Evolutionary conservation across 768 basidiomycete species (phyloP).

Genomic region (Cantharellus anzutake): DNA sequence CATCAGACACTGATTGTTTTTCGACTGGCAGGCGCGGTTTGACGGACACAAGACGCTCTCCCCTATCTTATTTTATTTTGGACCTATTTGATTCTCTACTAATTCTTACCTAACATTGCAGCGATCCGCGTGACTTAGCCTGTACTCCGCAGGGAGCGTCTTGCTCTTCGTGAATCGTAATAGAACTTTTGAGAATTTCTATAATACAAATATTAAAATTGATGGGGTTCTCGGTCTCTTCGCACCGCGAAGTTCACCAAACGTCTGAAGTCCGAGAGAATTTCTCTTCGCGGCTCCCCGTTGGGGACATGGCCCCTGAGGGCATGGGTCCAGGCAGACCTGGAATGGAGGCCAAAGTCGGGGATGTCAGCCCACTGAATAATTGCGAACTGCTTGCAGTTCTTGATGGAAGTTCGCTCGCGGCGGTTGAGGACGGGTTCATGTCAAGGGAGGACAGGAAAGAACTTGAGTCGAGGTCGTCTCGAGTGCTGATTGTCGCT

Average conservation of each 20-base stretch:
- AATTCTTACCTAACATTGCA: neutral
- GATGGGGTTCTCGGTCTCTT: slow-evolving; percentile 31
- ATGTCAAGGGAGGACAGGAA: slow-evolving; percentile 91
- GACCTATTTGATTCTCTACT: neutral
- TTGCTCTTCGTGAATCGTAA: neutral
- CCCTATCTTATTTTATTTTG: too few species aligned
- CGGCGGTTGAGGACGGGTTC: slow-evolving; percentile 44
- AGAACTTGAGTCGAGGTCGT: slow-evolving; percentile 73
- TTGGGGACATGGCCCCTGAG: slow-evolving; percentile 3
- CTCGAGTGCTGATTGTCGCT: slow-evolving; percentile 79
- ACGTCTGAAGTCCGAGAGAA: slow-evolving; percentile 74
- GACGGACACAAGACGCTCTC: neutral
- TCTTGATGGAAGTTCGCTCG: neutral
- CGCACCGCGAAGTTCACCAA: slow-evolving; percentile 81
- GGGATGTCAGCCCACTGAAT: slow-evolving; percentile 14
- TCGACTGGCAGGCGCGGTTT: too few species aligned
- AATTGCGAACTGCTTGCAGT: too few species aligned
- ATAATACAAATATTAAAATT: neutral
- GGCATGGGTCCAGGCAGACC: slow-evolving; percentile 23
- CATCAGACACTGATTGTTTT: too few species aligned
- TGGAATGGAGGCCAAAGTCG: slow-evolving; percentile 40
- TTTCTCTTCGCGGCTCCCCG: slow-evolving; percentile 35
- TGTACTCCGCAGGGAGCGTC: neutral
- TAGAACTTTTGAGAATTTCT: neutral
- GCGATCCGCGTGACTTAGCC: neutral